These are phyloP conservation scores for Aethionema arabicum DNA, from an alignment of 345 rosid species.

Conservation along the genomic window DNA sequence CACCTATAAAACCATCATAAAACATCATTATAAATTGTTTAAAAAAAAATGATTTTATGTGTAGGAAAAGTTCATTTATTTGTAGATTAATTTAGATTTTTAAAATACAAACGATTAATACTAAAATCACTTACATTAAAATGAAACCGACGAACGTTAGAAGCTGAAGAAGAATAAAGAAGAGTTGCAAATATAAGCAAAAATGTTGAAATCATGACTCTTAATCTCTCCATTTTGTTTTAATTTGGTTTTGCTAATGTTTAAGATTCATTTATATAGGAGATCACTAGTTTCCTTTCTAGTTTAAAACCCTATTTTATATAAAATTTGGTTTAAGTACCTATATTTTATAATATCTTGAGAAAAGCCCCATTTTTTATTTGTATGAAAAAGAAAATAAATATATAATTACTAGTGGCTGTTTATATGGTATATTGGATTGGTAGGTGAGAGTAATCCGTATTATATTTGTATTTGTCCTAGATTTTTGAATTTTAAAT, in stretches of 20 bases:
- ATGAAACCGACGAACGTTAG: constrained; percentile 44
- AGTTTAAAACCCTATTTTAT: constrained; percentile 6
- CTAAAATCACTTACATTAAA: constrained; percentile 40
- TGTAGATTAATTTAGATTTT: too few species aligned
- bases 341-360: not conserved
- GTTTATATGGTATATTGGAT: constrained; percentile 12
- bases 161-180: constrained; percentile 31
- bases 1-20: constrained; percentile 34
- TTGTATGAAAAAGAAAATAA: constrained; percentile 3
- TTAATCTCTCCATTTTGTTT: constrained; percentile 22
- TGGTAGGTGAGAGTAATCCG: constrained; percentile 32
- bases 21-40: not conserved
- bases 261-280: constrained; percentile 29
- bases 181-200: constrained; percentile 27
- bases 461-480: too few species aligned
- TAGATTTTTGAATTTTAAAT: constrained; percentile 12
- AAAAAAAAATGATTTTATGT: not conserved
- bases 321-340: constrained; percentile 7
- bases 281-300: constrained; percentile 12
- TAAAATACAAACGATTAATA: not conserved
- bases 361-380: not conserved
- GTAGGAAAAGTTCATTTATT: too few species aligned
- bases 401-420: not conserved
- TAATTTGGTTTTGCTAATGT: constrained; percentile 10
- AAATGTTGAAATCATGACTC: constrained; percentile 19